Evolutionary conservation across 257 asterid species (phyloP).

Genomic region (Vinca minor): DNA sequence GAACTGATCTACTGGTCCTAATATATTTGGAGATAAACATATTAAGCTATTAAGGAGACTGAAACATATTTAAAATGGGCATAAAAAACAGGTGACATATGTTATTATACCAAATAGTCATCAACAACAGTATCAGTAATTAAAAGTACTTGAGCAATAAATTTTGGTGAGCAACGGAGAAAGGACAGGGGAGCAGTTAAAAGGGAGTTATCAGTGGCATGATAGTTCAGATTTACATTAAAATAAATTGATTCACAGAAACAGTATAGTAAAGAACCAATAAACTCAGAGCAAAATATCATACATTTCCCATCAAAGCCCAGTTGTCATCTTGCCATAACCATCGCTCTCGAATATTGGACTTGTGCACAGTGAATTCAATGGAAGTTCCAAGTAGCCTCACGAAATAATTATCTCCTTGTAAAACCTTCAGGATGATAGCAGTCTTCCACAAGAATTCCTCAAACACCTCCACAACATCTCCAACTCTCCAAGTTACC

Average conservation of each 20-base stretch:
- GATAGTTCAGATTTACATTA: neutral
- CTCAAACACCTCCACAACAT: constrained; percentile 59
- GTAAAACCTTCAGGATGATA: constrained; percentile 36
- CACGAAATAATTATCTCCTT: constrained; percentile 36
- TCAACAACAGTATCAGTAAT: neutral
- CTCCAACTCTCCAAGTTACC: constrained; percentile 40
- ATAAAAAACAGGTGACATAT: neutral
- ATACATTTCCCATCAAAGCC: constrained; percentile 53
- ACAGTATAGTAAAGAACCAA: neutral
- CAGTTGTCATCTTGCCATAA: constrained; percentile 56
- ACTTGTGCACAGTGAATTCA: constrained; percentile 34
- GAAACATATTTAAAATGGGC: neutral
- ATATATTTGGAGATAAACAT: neutral
- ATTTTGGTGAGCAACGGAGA: no score
- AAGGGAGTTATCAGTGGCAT: neutral
- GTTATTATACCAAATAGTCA: neutral
- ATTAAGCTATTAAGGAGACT: neutral
- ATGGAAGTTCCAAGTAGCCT: constrained; percentile 51
- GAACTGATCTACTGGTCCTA: neutral
- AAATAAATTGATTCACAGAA: neutral
- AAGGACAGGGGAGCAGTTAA: neutral
- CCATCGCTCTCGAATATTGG: constrained; percentile 49
- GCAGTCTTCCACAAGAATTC: constrained; percentile 66
- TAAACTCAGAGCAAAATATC: constrained; percentile 8
- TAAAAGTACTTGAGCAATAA: neutral